These are phyloP conservation scores for Epithemia pelagica DNA, from an alignment of 108 stramenopile genomes.

Conservation along the genomic window DNA sequence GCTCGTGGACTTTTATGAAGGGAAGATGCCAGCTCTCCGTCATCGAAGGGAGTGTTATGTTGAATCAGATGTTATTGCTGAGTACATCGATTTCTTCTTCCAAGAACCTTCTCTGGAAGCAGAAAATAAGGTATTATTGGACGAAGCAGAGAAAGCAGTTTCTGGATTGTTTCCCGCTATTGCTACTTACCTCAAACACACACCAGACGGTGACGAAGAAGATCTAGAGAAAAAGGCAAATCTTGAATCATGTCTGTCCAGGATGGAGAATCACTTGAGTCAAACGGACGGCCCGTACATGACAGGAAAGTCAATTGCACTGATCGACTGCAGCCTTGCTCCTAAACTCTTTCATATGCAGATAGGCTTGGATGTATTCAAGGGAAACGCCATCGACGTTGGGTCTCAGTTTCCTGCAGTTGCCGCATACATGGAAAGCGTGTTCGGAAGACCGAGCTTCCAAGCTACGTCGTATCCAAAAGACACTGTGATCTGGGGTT, in stretches of 20 bases:
- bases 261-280: conserved; percentile 44
- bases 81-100: conserved; percentile 85
- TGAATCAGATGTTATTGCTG: conserved; percentile 69
- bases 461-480: conserved; percentile 51
- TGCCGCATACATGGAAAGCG: conserved; percentile 46
- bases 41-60: conserved; percentile 79
- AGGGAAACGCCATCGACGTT: conserved; percentile 41
- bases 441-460: conserved; percentile 56
- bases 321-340: conserved; percentile 65
- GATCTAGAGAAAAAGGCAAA: conserved; percentile 28
- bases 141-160: conserved; percentile 21
- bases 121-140: conserved; percentile 13
- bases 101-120: conserved; percentile 35
- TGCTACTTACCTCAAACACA: conserved; percentile 66
- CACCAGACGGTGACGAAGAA: conserved; percentile 49
- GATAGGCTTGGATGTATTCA: conserved; percentile 50
- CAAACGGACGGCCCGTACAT: conserved; percentile 36
- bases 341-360: conserved; percentile 77
- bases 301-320: conserved; percentile 42
- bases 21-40: conserved; percentile 76
- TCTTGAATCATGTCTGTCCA: conserved; percentile 31
- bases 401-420: conserved; percentile 41
- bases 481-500: conserved; percentile 77
- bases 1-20: conserved; percentile 71
- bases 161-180: conserved; percentile 74